Evolutionary conservation across 1,284 basidiomycete species (phyloP), one percentile per base, ranked within the genome.

Genomic region (Ceratobasidium sp.): DNA sequence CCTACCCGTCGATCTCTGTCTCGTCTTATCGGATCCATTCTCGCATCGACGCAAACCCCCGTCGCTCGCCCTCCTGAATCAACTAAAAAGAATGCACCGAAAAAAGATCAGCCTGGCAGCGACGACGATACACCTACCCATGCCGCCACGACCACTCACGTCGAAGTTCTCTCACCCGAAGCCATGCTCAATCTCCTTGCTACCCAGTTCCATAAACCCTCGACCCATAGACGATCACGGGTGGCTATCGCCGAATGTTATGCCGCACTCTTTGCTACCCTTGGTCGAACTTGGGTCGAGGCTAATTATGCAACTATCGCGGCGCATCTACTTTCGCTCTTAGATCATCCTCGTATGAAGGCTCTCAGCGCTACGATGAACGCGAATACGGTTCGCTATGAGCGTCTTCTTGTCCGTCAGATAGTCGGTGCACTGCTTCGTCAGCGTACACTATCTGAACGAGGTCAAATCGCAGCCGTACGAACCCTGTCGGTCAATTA

Each of bases 171-270:
- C 79, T 90, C 91, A 0, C 90, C 93, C 0, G 86, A 87, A 7
- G 95, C 97, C 81, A 98, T 98, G 96, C 86, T 99, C 44, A 85
- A 85, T 33, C 90, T 93, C 71, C 88, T 99, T 3, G 95, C 96
- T 0, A 85, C 84, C 0, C 92, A 93, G 42, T 96, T 97, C 87
- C 96, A 95, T 86, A 94, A 93, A 82, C 86, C 90, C 6, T 88
- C 90, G 61, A 84, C 90, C 0, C 89, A 92, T 0, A 91, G 94
- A 72, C 93, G 92, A 84, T 90, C 91, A 1, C 90, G 94, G 28
- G 92, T 95, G 55, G 96, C 95, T 5, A 89, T 99, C 46, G 93
- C 98, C 83, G 95, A 98, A 82, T 93, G 96, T 81, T 99, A 99
- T 83, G 90, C 92, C 1, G 91, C 94, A 0, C 86, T 98, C 1